Evolutionary conservation across 163 green algal genomes (phyloP).

Genomic region (Scenedesmus sp.): DNA sequence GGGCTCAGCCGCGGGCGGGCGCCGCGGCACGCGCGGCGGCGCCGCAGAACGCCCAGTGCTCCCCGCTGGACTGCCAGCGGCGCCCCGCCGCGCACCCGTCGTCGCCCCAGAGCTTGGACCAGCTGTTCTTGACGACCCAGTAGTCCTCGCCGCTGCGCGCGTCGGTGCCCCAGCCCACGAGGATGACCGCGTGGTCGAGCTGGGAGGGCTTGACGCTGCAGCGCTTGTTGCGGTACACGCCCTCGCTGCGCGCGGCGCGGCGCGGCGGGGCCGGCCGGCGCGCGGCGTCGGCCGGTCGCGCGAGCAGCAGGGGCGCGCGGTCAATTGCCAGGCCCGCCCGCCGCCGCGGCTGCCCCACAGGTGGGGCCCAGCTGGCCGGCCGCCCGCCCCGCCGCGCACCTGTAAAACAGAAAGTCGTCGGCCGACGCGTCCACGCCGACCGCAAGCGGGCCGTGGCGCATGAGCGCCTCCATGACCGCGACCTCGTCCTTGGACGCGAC

Average conservation of each 20-base stretch:
- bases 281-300: too few relatives aligned
- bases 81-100: not conserved
- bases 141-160: slow-evolving; percentile 56
- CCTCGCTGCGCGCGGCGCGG: slow-evolving; percentile 14
- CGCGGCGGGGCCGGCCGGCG: too few relatives aligned
- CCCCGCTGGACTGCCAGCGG: not conserved
- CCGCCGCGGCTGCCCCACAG: too few relatives aligned
- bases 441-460: slow-evolving; percentile 68
- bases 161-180: slow-evolving; percentile 77
- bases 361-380: too few relatives aligned
- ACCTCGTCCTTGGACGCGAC: slow-evolving; percentile 61
- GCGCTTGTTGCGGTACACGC: slow-evolving; percentile 31
- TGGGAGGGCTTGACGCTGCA: slow-evolving; percentile 22
- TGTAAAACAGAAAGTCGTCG: slow-evolving; percentile 39
- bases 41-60: too few relatives aligned
- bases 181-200: slow-evolving; percentile 77
- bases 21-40: too few relatives aligned
- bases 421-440: slow-evolving; percentile 73
- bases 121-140: slow-evolving; percentile 73
- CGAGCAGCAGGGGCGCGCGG: too few relatives aligned
- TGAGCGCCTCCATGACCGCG: slow-evolving; percentile 77
- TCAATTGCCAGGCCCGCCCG: too few relatives aligned
- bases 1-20: too few relatives aligned
- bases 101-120: slow-evolving; percentile 42
- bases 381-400: too few relatives aligned